A percentile compares a stretch with the other conserved stretches of the same genome.
Conservation (phyloP, 805 yeast species). For the Scheffersomyces ergatensis region DNA sequence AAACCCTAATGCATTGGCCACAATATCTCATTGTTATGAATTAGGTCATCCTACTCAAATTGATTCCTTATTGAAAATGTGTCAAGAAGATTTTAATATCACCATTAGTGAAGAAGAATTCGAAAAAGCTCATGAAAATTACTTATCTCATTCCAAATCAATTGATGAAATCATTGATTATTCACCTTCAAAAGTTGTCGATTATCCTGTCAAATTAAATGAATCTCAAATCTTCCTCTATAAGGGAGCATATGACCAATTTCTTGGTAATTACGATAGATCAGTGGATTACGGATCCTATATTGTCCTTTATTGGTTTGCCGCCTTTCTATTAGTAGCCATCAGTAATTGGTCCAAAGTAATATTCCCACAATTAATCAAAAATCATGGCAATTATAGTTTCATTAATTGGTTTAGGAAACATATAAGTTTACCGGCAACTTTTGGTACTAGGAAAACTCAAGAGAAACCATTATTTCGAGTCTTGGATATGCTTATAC, state of each 20-base stretch:
- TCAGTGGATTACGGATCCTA: conserved; percentile 44
- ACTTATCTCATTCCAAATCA: conserved; percentile 12
- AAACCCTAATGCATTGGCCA: conserved; percentile 32
- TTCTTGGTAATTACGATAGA: conserved; percentile 39
- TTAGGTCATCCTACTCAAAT: conserved; percentile 21
- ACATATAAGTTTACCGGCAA: conserved; percentile 39
- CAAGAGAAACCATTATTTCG: conserved; percentile 17
- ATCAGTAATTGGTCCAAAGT: conserved; percentile 33
- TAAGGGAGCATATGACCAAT: conserved; percentile 30
- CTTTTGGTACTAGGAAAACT: conserved; percentile 24
- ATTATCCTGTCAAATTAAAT: conserved; percentile 25
- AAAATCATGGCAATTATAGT: conserved; percentile 21
- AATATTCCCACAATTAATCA: conserved; percentile 16
- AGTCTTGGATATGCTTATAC: conserved; percentile 31
- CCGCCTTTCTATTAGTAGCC: conserved; percentile 21
- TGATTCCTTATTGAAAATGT: conserved; percentile 20
- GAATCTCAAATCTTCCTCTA: conserved; percentile 15
- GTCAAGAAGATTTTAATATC: conserved; percentile 17
- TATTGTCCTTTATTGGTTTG: conserved; percentile 30
- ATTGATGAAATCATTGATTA: conserved; percentile 7
- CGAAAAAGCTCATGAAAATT: conserved; percentile 16
- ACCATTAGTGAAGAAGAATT: conserved; percentile 20
- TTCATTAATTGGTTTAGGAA: conserved; percentile 30
- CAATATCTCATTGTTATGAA: conserved; percentile 34
- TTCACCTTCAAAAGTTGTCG: conserved; percentile 7